Base-by-base conservation (phyloP, 176 grass and related monocot genomes). In the Cymbopogon citratus region DNA sequence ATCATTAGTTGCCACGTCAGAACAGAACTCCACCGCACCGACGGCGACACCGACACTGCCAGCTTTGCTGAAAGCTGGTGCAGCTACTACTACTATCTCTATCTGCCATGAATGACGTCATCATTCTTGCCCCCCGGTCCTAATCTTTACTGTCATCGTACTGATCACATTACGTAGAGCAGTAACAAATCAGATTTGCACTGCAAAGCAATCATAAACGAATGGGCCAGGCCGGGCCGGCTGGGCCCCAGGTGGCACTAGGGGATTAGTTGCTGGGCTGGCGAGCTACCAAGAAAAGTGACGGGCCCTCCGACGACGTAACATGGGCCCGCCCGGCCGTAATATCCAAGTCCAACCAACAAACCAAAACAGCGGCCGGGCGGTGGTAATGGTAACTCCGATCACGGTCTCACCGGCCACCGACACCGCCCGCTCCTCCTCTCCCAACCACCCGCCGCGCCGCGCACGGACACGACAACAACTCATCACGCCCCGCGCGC, bases 201-300 rank as follows among this genome's bases (percentile, higher is more conserved):
- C 24, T 61, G 24, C 57, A 56, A 56, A 56, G 7, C 21, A 56
- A 9, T 57, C 52, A 25, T 59, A 16, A 21, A 40, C 15, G n/a
- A 49, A 31, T 10, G 19, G 36, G 40, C 49, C 19, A 48, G 49
- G n/a, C 12, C 36, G 12, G 21, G 46, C 16, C 48, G 52, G 21
- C 21, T 7, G 71, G 45, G 71, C 4, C 73, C 81, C 71, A 11
- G 46, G 79, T 68, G n/a, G n/a, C n/a, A n/a, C n/a, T n/a, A n/a
- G n/a, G n/a, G 68, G 77, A 52, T 75, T 71, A 66, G 87, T 85
- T 77, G 87, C 65, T 82, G 83, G 78, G 73, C 57, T 62, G 79
- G 54, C 77, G 68, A 89, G 31, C 82, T 18, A 89, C 87, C 78
- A 12, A 77, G 41, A 71, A 81, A 65, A 71, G 82, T 11, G 78